Evolutionary conservation across 768 basidiomycete species (phyloP), one percentile per base, ranked within the genome.

Genomic region (Termitomyces sp.): DNA sequence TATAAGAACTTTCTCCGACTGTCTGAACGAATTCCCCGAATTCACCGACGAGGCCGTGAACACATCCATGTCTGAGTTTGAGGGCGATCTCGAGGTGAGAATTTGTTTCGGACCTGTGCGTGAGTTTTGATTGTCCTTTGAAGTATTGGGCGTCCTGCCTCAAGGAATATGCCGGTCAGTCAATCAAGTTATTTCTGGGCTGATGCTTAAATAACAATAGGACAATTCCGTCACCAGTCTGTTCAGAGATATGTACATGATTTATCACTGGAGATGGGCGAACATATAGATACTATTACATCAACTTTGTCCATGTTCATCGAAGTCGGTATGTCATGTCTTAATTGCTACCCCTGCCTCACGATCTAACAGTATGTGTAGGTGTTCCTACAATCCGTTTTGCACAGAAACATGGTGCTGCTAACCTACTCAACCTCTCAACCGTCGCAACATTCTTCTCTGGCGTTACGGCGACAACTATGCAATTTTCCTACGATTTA

Each of bases 381-480:
- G 86, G 86, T 64, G 85, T 91, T 10, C 86, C 87, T 13, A 85
- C 85, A 2, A 89, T 91, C 62, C 80, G 85, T 47, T 87, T 88
- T 59, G 85, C 84, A 1, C 88, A 90, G 67, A 84, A 85, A 58
- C 86, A 89, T 59, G 85, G 79, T 32, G 83, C 85, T 3, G 73
- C 77, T 39, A 89, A 88, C 60, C 72, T 90, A 16, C 76, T 88
- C 23, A 89, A 88, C 58, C 73, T 90, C 31, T 87, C 86, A 35
- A 89, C 88, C 7, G 84, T 90, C 4, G 86, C 87, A 25, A 90
- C 86, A 48, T 88, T 89, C 70, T 88, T 89, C 68, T 86, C 84
- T 31, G 86, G 84, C 16, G 86, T 89, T 53, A 88, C 85, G 0
- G 87, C 86, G 25, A 86, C 85, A 7, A 86, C 85, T 1, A 67